Conservation (phyloP, 345 rosid species). For the Xanthoceras sorbifolium region DNA sequence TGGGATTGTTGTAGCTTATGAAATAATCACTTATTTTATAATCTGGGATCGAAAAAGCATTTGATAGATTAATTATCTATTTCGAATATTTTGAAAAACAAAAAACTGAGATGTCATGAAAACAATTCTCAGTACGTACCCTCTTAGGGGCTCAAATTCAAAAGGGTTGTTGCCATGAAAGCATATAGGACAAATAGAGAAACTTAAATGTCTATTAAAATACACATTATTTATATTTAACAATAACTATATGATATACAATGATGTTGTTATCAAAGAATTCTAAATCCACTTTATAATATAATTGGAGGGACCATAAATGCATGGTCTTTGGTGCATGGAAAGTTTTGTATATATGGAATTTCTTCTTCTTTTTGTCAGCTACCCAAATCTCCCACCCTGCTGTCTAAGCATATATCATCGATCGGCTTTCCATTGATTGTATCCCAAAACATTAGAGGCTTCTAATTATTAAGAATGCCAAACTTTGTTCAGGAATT, state of each 20-base stretch:
- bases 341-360: constrained; percentile 22
- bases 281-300: constrained; percentile 27
- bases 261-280: constrained; percentile 34
- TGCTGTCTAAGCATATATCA: constrained; percentile 24
- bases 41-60: too few species aligned
- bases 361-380: constrained; percentile 45
- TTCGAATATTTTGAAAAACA: too few species aligned
- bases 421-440: constrained; percentile 11
- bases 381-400: constrained; percentile 19
- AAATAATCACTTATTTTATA: too few species aligned
- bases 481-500: constrained; percentile 45
- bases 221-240: constrained; percentile 10
- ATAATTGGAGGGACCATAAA: constrained; percentile 26
- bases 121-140: background rate
- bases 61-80: too few species aligned
- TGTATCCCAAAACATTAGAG: constrained; percentile 10
- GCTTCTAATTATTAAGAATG: constrained; percentile 33
- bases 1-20: too few species aligned
- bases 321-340: constrained; percentile 34
- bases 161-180: background rate
- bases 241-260: constrained; percentile 7
- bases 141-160: background rate
- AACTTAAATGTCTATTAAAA: constrained; percentile 13
- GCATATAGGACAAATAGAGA: constrained; percentile 36
- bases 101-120: too few species aligned